A percentile compares a stretch with the other conserved stretches of the same genome.
Evolutionary conservation across 1,284 basidiomycete genomes (phyloP).

Genomic region (Moesziomyces sp.): DNA sequence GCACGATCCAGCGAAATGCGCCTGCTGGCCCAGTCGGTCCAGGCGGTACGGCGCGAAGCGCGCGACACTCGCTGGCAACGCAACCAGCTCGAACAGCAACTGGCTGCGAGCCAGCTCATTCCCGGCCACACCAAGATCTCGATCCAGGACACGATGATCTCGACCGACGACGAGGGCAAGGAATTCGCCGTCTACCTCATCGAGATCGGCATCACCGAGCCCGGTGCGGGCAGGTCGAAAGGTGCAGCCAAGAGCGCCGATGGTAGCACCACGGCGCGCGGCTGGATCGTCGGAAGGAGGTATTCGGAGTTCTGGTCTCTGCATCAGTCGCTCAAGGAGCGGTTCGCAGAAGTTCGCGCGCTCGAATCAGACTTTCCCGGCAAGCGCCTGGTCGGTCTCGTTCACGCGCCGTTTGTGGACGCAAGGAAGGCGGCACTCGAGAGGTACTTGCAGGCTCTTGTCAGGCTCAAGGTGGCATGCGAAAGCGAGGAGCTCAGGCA

Average conservation of each 20-base stretch:
- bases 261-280: slow-evolving; percentile 69
- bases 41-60: slow-evolving; percentile 82
- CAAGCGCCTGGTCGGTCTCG: slow-evolving; percentile 49
- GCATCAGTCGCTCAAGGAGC: slow-evolving; percentile 83
- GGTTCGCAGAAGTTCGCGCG: slow-evolving; percentile 39
- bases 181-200: slow-evolving; percentile 92
- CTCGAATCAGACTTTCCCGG: slow-evolving; percentile 57
- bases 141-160: slow-evolving; percentile 48
- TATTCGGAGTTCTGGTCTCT: slow-evolving; percentile 94
- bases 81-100: slow-evolving; percentile 75
- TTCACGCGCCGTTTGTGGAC: slow-evolving; percentile 73
- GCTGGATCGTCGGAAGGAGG: slow-evolving; percentile 89
- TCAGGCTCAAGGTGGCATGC: slow-evolving; percentile 31
- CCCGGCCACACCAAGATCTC: slow-evolving; percentile 74
- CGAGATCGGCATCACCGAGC: slow-evolving; percentile 75
- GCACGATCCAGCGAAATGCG: slow-evolving; percentile 81
- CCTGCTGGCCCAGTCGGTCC: slow-evolving; percentile 82
- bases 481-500: slow-evolving; percentile 82
- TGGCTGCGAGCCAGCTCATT: slow-evolving; percentile 89
- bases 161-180: slow-evolving; percentile 77
- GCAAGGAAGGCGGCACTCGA: slow-evolving; percentile 81
- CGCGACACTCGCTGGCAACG: slow-evolving; percentile 83
- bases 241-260: slow-evolving; percentile 2
- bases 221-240: slow-evolving; percentile 5
- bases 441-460: slow-evolving; percentile 81